Evolutionary conservation across 257 asterid species (phyloP).

Genomic region (Solanum appendiculatum): DNA sequence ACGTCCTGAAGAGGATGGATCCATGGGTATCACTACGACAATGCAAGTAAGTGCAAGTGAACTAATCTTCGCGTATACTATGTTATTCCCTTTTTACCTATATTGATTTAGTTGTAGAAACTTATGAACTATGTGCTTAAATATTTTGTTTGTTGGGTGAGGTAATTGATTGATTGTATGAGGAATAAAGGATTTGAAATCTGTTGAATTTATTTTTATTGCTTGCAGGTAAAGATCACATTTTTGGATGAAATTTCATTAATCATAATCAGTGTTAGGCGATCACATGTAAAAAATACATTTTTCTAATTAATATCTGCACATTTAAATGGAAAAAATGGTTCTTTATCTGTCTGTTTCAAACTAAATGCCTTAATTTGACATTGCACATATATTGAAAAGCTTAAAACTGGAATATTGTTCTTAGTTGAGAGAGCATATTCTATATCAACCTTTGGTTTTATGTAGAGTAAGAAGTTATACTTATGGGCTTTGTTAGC

Average conservation of each 20-base stretch:
- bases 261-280: neutral
- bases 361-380: neutral
- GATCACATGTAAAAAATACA: neutral
- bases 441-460: neutral
- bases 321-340: neutral
- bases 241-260: neutral
- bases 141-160: neutral
- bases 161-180: neutral
- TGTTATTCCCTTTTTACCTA: neutral
- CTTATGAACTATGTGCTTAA: neutral
- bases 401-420: neutral
- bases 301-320: neutral
- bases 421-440: neutral
- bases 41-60: conserved; percentile 47
- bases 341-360: neutral
- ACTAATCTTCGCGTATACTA: neutral
- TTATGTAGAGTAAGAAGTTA: neutral
- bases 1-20: conserved; percentile 75
- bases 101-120: neutral
- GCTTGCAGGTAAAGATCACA: neutral
- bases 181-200: neutral
- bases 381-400: neutral
- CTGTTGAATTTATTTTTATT: neutral
- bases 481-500: neutral
- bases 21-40: conserved; percentile 67